Percentiles rank a stretch among this genome's conserved stretches.
These are phyloP conservation scores for Botrytis elliptica DNA, from an alignment of 2,329 filamentous ascomycete species.

Conservation along the genomic window DNA sequence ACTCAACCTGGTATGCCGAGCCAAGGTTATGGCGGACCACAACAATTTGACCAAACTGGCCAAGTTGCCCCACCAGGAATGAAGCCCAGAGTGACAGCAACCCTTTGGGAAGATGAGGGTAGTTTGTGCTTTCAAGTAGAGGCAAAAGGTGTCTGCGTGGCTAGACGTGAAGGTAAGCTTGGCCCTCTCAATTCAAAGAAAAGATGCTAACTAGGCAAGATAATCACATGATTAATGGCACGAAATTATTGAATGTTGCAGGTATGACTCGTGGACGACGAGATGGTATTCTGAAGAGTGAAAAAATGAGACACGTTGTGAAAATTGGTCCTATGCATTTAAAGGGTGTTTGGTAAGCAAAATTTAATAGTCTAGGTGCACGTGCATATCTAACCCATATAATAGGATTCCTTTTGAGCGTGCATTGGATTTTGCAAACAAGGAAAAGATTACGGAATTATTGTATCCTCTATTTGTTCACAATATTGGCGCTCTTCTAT, in stretches of 20 bases:
- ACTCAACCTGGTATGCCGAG: slow-evolving; percentile 49
- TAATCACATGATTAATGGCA: slow-evolving; percentile 99
- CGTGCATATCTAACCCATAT: slow-evolving; percentile 26
- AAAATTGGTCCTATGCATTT: slow-evolving; percentile 99
- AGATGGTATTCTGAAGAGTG: slow-evolving; percentile 96
- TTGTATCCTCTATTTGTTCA: slow-evolving; percentile 96
- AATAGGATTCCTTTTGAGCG: slow-evolving; percentile 94
- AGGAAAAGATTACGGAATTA: slow-evolving; percentile 97
- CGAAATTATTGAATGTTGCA: slow-evolving; percentile 93
- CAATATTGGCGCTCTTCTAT: slow-evolving; percentile 90
- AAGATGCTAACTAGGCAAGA: slow-evolving; percentile 51
- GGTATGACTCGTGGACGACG: slow-evolving; percentile 95
- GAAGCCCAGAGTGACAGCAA: slow-evolving; percentile 95
- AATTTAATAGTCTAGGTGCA: background rate
- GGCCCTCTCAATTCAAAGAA: background rate
- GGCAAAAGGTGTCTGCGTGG: slow-evolving; percentile 92
- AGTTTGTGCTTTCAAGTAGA: slow-evolving; percentile 98
- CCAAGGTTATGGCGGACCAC: slow-evolving; percentile 50
- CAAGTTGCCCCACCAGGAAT: slow-evolving; percentile 90
- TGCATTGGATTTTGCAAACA: slow-evolving; percentile 97
- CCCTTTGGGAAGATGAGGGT: slow-evolving; percentile 96
- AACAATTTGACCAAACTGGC: slow-evolving; percentile 76
- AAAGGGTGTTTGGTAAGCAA: slow-evolving; percentile 90
- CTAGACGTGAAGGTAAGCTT: slow-evolving; percentile 79
- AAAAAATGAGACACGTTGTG: slow-evolving; percentile 93